Base-by-base conservation (phyloP, 2,329 filamentous ascomycete genomes). In the Aspergillus brasiliensis region DNA sequence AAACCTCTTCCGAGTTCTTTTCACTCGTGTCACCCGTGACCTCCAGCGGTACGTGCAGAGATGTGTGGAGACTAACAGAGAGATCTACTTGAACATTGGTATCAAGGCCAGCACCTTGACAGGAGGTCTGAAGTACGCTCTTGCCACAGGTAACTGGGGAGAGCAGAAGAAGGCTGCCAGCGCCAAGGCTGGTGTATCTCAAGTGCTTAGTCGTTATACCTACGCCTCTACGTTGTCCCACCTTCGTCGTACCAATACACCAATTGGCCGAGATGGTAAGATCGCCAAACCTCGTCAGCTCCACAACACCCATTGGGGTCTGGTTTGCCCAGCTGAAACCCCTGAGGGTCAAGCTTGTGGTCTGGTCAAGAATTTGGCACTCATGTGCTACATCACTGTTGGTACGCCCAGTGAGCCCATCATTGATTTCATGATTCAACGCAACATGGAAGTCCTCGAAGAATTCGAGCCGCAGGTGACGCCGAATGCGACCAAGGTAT, bases 351-450 rank as follows among this genome's bases (percentile, higher is more conserved):
- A 99, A 77, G 95, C 95, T 78, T 99, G 95, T 81, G 95, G 95
- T 80, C 82, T 99, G 65, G 95, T 99, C 77, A 99, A 99, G 83
- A 99, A 99, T 72, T 74, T 99, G 74, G 93, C 95, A 5, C 83
- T 99, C 55, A 98, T 99, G 94, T 98, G 95, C 74, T 97, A 96
- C 71, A 93, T 99, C 72, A 97, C 92, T 71, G 93, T 98, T 52
- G 94, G 94, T 70, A 96, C 92, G 28, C 92, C 93, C 15, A 91
- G 91, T 17, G 90, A 94, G 59, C 93, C 94, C 2, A 90, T 98
- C 68, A 87, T 94, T 40, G 91, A 97, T 69, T 99, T 96, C 80
- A 95, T 99, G 91, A 91, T 94, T 67, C 90, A 94, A 67, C 85
- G 93, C 65, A 93, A 94, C 71, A 97, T 99, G 92, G 94, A 98